Conservation (phyloP, 2,329 filamentous ascomycete genomes). For the Colletotrichum sp. region DNA sequence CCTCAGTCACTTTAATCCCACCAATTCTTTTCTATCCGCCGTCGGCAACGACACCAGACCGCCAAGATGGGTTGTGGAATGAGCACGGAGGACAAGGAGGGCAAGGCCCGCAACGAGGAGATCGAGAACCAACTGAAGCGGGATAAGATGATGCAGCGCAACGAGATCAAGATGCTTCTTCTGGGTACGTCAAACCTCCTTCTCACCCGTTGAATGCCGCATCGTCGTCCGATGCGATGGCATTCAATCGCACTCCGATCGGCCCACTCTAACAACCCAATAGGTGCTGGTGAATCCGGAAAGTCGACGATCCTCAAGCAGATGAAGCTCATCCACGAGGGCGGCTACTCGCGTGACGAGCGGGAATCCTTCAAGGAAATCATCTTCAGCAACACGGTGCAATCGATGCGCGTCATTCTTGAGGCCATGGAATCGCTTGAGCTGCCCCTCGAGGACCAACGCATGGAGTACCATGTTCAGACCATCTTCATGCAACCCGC, state of each 20-base stretch:
- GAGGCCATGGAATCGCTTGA: slow-evolving; percentile 73
- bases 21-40: slow-evolving; percentile 2
- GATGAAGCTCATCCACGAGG: slow-evolving; percentile 99
- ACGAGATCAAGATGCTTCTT: slow-evolving; percentile 99
- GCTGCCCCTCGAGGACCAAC: slow-evolving; percentile 86
- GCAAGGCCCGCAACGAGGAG: slow-evolving; percentile 99
- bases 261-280: slow-evolving; percentile 22
- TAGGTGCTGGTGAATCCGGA: slow-evolving; percentile 96
- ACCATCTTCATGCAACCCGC: slow-evolving; percentile 98
- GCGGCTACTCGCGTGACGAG: slow-evolving; percentile 93
- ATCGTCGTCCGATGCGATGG: not conserved
- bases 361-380: slow-evolving; percentile 74
- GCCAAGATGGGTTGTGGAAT: slow-evolving; percentile 98
- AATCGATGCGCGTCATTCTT: slow-evolving; percentile 73
- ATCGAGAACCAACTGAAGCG: slow-evolving; percentile 99
- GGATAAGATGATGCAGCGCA: slow-evolving; percentile 98
- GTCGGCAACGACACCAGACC: slow-evolving; percentile 30
- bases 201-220: not conserved
- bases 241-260: not conserved
- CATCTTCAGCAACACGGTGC: slow-evolving; percentile 74
- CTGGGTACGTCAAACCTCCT: slow-evolving; percentile 68
- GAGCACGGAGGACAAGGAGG: slow-evolving; percentile 99
- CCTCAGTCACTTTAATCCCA: slow-evolving; percentile 13
- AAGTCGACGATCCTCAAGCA: slow-evolving; percentile 95
- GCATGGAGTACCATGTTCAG: slow-evolving; percentile 96